Percentiles rank a stretch among this genome's conserved stretches.
phyloP scores from a whole-genome alignment of 225 moss, liverwort and hornwort species.

The Pseudisothecium myosuroides region DNA sequence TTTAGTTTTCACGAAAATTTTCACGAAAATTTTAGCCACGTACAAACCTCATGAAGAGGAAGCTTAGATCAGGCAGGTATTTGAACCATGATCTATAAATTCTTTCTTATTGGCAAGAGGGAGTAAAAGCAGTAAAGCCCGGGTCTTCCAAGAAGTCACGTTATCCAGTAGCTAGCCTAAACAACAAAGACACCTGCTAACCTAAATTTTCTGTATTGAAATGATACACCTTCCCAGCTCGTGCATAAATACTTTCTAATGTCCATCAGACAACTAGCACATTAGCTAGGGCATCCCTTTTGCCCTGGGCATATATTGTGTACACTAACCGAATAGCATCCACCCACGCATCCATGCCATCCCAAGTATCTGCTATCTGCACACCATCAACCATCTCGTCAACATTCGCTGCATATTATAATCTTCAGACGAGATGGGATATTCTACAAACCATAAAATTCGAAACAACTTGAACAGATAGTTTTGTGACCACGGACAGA shows the following conservation, averaged over 20 bases:
- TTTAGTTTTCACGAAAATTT: no score
- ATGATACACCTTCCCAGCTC: not conserved
- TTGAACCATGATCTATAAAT: not conserved
- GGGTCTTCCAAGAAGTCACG: not conserved
- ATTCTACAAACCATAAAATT: not conserved
- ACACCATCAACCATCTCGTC: slow-evolving; percentile 8
- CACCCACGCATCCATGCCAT: slow-evolving; percentile 95
- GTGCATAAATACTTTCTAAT: not conserved
- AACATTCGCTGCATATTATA: not conserved
- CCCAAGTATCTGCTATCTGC: slow-evolving; percentile 99
- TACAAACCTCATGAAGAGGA: not conserved
- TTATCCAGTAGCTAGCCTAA: not conserved
- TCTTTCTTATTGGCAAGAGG: slow-evolving; percentile 1
- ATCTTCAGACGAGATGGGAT: not conserved
- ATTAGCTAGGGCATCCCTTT: slow-evolving; percentile 75
- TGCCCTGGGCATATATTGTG: slow-evolving; percentile 85
- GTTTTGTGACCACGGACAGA: not conserved
- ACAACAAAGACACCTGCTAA: not conserved
- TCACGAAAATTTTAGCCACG: not conserved
- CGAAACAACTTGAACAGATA: not conserved
- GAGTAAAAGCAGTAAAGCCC: not conserved
- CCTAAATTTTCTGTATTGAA: not conserved
- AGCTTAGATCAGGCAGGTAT: not conserved
- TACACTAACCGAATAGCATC: slow-evolving; percentile 97
- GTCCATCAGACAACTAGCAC: slow-evolving; percentile 61